Conservation (phyloP, 2,329 filamentous ascomycete species). For the Blastomyces parvus region DNA sequence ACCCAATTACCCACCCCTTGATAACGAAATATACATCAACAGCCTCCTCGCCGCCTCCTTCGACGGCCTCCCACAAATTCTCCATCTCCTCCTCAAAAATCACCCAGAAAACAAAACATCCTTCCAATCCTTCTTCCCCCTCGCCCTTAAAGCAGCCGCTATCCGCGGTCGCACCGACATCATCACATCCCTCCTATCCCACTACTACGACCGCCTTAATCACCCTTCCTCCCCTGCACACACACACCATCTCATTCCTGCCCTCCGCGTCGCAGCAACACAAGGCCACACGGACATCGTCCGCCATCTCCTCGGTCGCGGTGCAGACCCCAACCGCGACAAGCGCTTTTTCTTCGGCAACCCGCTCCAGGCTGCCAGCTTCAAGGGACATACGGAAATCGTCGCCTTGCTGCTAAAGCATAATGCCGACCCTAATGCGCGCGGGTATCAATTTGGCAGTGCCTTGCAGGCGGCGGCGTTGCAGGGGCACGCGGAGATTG, state of each 20-base stretch:
- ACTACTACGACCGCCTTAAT: neutral
- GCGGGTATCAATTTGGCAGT: constrained; percentile 2
- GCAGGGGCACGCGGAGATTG: constrained; percentile 7
- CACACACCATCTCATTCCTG: neutral
- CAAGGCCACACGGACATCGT: constrained; percentile 3
- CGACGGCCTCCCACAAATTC: neutral
- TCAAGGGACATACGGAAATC: constrained; percentile 6
- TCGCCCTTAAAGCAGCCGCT: neutral
- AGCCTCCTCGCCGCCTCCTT: neutral
- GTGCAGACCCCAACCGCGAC: neutral
- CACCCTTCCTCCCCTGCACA: neutral
- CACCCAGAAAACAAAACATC: neutral
- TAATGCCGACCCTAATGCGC: constrained; percentile 13
- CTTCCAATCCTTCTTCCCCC: neutral
- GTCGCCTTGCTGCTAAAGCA: neutral
- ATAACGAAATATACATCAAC: neutral
- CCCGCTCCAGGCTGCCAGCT: constrained; percentile 13
- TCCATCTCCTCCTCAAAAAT: neutral
- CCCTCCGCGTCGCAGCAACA: constrained; percentile 1
- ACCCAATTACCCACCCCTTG: neutral
- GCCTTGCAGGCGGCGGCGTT: constrained; percentile 8
- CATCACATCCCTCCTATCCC: neutral
- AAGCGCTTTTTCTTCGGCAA: neutral
- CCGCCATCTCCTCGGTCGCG: neutral
- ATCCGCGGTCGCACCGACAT: neutral